Evolutionary conservation across 495 filamentous ascomycete species (phyloP), one percentile per base, ranked within the genome.

Genomic region (Penicillium mononematosum): DNA sequence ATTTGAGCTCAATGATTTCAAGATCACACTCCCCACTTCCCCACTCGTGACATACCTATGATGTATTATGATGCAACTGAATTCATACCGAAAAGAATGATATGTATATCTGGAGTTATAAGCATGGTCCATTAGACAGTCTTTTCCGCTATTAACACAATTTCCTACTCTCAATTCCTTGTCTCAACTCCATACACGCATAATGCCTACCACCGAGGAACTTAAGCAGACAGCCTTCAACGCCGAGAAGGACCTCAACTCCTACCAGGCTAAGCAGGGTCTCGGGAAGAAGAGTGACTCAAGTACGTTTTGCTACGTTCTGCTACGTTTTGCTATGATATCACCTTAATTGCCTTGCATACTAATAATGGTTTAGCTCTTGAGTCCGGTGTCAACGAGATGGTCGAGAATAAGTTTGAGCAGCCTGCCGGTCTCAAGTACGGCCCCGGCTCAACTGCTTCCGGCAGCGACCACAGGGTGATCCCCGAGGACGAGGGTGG

Each of bases 241-340:
- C 49, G 77, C 81, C 22, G 79, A 84, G 70, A 70, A 69, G 14
- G 77, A 83, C 64, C 74, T 85, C 39, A 83, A 84, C 70, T 75
- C 76, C 46, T 65, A 79, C 64, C 70, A 76, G 50, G 76, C 78
- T 36, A 83, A 83, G 67, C 71, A 72, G 38, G 80, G 80, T 11
- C 45, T 67, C 52, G 65, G 70, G 24, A 61, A 65, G 29, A 67
- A 75, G 64, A 75, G 75, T 60, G 75, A 79, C 56, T 79, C 76
- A 22, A 74, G 80, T 83, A 74, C 25, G 74, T 62, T 25, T 0
- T 5, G 24, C 24, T 25, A 74, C 25, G 74, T 62, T 25, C 0
- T 5, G 24, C 24, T 25, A 25, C 24, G 5, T 25, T 25, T 5
- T 25, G 5, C 27, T 29, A 9, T 29, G 27, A 2, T 29, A 29